Base-by-base conservation (phyloP, 805 yeast species). In the Candida patagonica region DNA sequence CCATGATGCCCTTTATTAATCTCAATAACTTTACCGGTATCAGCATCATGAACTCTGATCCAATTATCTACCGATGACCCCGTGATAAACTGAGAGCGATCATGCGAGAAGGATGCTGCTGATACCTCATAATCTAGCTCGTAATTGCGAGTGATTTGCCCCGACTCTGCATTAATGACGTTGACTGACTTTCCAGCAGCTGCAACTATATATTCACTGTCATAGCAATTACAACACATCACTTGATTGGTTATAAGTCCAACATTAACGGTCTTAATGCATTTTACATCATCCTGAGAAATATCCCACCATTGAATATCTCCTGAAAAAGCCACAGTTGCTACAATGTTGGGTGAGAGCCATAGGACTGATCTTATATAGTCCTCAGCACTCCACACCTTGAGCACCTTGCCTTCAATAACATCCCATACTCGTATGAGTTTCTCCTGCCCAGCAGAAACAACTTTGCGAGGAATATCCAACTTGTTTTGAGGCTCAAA, bases 1-100 rank as follows among this genome's bases (percentile, higher is more conserved):
- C 96, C 98, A 54, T 85, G 95, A 61, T 92, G 98, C 6, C 97
- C 98, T 6, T 89, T 68, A 40, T 86, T 66, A n/a, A 83, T 74
- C 56, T 92, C 98, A 42, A 92, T 70, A 34, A 92, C 65, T 57
- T 86, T 94, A 1, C 95, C 81, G 0, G 96, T 85, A 63, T 87
- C 50, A 26, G 46, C 46, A 30, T 53, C 55, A 40, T 57, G 58
- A 4, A 55, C 26, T 10, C 62, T 45, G 6, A 58, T 56, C 57
- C 59, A 58, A 5, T 62, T 58, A 31, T 57, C 62, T 1, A 33
- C 38, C 4, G 51, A 23, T 27, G 48, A 42, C 2, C 61, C 62
- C 1, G 62, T 57, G 16, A 45, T 44, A 20, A 56, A 44, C 36
- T 44, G 44, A 9, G 42, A 40, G 15, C 42, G 26, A 23, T 44